Conservation (phyloP, 2,329 filamentous ascomycete species). For the Escovopsis sp. region DNA sequence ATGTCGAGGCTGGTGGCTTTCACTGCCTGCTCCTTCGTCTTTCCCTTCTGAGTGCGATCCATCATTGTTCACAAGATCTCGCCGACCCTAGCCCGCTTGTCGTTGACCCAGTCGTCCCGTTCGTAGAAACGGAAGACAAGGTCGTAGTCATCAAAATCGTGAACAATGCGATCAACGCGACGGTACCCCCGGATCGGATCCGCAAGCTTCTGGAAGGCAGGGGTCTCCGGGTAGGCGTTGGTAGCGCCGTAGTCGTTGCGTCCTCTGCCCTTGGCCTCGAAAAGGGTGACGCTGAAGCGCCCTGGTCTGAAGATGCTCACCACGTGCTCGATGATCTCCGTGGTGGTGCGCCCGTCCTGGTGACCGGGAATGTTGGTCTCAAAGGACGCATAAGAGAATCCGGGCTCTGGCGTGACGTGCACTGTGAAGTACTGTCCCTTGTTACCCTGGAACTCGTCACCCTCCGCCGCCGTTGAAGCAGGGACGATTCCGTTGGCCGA, state of each 20-base stretch:
- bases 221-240: conserved; percentile 23
- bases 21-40: no score
- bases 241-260: conserved; percentile 27
- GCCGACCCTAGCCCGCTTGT: conserved; percentile 37
- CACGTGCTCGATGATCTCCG: conserved; percentile 84
- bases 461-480: conserved; percentile 37
- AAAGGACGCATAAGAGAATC: conserved; percentile 95
- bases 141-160: conserved; percentile 95
- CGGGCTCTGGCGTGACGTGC: conserved; percentile 90
- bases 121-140: conserved; percentile 95
- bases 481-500: conserved; percentile 94
- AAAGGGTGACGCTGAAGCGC: conserved; percentile 93
- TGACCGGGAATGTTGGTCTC: conserved; percentile 93
- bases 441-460: conserved; percentile 23
- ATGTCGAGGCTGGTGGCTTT: no score
- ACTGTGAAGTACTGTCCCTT: conserved; percentile 91
- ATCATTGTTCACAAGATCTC: conserved; percentile 24
- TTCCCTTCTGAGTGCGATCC: no score
- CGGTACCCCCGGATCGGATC: conserved; percentile 77
- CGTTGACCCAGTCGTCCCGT: conserved; percentile 59
- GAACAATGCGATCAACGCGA: conserved; percentile 84
- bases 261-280: conserved; percentile 63
- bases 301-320: conserved; percentile 93
- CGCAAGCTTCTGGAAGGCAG: conserved; percentile 39
- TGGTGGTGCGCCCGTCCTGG: conserved; percentile 75